Evolutionary conservation across 768 basidiomycete genomes (phyloP).

Genomic region (Pulveroboletus sp.): DNA sequence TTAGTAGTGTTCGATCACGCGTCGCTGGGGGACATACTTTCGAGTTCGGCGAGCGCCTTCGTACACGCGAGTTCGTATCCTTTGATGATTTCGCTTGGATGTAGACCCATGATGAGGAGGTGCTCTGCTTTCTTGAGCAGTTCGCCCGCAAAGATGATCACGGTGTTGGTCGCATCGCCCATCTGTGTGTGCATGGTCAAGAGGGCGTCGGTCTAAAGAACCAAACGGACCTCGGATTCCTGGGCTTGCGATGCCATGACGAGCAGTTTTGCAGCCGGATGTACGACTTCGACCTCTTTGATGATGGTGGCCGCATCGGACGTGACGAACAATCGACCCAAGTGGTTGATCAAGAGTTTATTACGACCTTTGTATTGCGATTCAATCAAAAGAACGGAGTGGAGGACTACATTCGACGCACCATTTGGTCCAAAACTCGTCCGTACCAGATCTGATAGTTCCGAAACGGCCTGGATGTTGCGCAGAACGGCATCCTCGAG

Average conservation of each 20-base stretch:
- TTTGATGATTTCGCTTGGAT: slow-evolving; percentile 92
- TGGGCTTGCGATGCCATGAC: slow-evolving; percentile 98
- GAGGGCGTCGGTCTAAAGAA: not conserved
- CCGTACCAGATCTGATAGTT: slow-evolving; percentile 91
- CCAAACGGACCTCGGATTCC: slow-evolving; percentile 74
- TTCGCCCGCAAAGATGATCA: slow-evolving; percentile 94
- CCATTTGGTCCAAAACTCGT: slow-evolving; percentile 98
- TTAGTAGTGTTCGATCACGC: slow-evolving; percentile 13
- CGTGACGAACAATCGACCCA: slow-evolving; percentile 93
- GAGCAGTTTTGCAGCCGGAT: slow-evolving; percentile 98
- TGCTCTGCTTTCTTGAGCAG: slow-evolving; percentile 91
- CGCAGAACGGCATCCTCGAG: slow-evolving; percentile 96
- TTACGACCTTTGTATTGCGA: slow-evolving; percentile 67
- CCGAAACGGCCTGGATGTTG: slow-evolving; percentile 94
- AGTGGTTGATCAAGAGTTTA: slow-evolving; percentile 96
- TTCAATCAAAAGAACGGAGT: slow-evolving; percentile 2
- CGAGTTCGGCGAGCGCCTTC: slow-evolving; percentile 84
- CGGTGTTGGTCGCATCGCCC: slow-evolving; percentile 96
- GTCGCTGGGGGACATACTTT: slow-evolving; percentile 58
- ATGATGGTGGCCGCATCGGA: slow-evolving; percentile 99
- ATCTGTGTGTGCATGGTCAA: slow-evolving; percentile 51
- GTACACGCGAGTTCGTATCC: slow-evolving; percentile 90
- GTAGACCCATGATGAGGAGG: slow-evolving; percentile 92
- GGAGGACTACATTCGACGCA: slow-evolving; percentile 35
- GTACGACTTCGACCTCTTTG: slow-evolving; percentile 95